These are phyloP conservation scores for Wickerhamiella infanticola DNA, from an alignment of 1,139 yeast species.

Conservation along the genomic window DNA sequence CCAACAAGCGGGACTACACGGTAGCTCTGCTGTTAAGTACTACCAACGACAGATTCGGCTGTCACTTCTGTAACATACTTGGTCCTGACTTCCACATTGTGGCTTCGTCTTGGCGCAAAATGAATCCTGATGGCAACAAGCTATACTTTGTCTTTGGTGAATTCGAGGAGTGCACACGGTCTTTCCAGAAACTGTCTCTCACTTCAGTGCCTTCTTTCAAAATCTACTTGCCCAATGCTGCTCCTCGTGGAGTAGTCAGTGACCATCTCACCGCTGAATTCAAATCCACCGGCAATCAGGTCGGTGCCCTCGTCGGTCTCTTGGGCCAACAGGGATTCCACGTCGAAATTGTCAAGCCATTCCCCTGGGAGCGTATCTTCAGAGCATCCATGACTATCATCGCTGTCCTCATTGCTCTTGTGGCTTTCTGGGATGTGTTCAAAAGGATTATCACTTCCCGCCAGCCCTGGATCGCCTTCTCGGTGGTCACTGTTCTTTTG, in stretches of 20 bases:
- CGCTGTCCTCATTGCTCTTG: slow-evolving; percentile 22
- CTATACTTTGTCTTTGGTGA: slow-evolving; percentile 66
- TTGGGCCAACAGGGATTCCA: slow-evolving; percentile 31
- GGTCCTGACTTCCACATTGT: slow-evolving; percentile 50
- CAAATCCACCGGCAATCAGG: slow-evolving; percentile 41
- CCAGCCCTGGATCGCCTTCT: slow-evolving; percentile 51
- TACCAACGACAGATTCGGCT: slow-evolving; percentile 53
- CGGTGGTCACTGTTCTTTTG: slow-evolving; percentile 46
- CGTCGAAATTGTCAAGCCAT: slow-evolving; percentile 40
- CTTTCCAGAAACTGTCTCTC: slow-evolving; percentile 40
- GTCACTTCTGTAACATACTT: slow-evolving; percentile 57
- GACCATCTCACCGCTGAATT: slow-evolving; percentile 33
- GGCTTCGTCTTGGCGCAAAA: slow-evolving; percentile 42
- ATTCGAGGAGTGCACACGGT: slow-evolving; percentile 38
- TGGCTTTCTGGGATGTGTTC: slow-evolving; percentile 20
- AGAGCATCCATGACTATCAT: slow-evolving; percentile 28
- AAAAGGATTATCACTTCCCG: slow-evolving; percentile 25
- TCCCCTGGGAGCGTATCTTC: slow-evolving; percentile 34
- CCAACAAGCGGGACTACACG: slow-evolving; percentile 58
- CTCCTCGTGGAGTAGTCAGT: slow-evolving; percentile 18
- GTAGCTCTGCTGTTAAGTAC: slow-evolving; percentile 60
- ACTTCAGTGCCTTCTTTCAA: slow-evolving; percentile 68
- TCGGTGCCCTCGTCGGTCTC: slow-evolving; percentile 25
- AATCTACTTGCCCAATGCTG: slow-evolving; percentile 38
- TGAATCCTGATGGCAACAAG: slow-evolving; percentile 32